Evolutionary conservation across 2,329 filamentous ascomycete genomes (phyloP).

Genomic region (Penicillium sp.): DNA sequence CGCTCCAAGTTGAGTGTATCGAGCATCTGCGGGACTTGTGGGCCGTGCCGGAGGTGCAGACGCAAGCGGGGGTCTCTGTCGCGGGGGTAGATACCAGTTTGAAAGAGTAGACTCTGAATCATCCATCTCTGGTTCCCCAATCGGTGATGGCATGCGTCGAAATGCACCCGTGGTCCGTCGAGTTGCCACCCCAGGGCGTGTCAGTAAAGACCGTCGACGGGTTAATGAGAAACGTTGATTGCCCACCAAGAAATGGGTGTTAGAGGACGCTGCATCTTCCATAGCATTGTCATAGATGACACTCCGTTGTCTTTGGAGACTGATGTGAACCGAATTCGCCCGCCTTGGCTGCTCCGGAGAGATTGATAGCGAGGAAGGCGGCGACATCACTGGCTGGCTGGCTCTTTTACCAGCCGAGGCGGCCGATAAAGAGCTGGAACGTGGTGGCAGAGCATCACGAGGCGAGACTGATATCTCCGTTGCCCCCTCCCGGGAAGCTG

Average conservation of each 20-base stretch:
- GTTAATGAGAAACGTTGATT: slow-evolving; percentile 37
- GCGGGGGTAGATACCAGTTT: slow-evolving; percentile 23
- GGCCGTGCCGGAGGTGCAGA: slow-evolving; percentile 16
- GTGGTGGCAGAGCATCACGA: slow-evolving; percentile 1
- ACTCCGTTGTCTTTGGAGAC: slow-evolving; percentile 25
- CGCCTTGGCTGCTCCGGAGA: slow-evolving; percentile 22
- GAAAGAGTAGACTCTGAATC: slow-evolving; percentile 14
- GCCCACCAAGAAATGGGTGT: slow-evolving; percentile 34
- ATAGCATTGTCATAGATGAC: slow-evolving; percentile 24
- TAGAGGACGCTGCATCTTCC: slow-evolving; percentile 32
- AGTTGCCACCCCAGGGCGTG: slow-evolving; percentile 36
- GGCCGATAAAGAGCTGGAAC: slow-evolving; percentile 16
- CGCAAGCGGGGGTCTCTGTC: slow-evolving; percentile 11
- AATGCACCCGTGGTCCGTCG: slow-evolving; percentile 30
- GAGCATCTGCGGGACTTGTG: slow-evolving; percentile 29
- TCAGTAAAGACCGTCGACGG: slow-evolving; percentile 39
- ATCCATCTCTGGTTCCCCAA: slow-evolving; percentile 22
- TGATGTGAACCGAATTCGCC: slow-evolving; percentile 32
- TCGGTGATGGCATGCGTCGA: slow-evolving; percentile 24
- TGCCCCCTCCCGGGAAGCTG: not conserved
- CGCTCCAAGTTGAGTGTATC: slow-evolving; percentile 42
- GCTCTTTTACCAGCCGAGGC: slow-evolving; percentile 21
- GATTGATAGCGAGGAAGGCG: slow-evolving; percentile 12
- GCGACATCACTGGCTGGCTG: slow-evolving; percentile 23
- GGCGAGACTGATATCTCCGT: not conserved